Conservation (phyloP, 305 asterid genomes). For the Fraxinus ornus region DNA sequence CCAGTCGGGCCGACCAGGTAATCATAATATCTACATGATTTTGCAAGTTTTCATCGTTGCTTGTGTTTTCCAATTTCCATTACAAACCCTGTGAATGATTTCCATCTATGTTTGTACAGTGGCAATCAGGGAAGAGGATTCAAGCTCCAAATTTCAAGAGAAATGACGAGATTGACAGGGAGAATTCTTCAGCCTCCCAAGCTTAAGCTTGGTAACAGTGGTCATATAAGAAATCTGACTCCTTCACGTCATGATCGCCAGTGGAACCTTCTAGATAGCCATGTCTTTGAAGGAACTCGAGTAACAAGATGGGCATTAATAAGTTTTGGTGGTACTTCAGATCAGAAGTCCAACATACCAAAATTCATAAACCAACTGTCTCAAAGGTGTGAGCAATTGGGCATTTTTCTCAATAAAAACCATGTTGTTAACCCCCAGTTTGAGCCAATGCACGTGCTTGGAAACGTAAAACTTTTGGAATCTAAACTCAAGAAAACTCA, state of each 20-base stretch:
- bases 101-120: slow-evolving; percentile 35
- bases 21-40: slow-evolving; percentile 5
- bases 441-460: slow-evolving; percentile 81
- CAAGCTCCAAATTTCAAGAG: slow-evolving; percentile 59
- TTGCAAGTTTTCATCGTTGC: neutral
- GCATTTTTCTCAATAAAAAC: slow-evolving; percentile 63
- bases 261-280: slow-evolving; percentile 91
- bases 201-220: slow-evolving; percentile 83
- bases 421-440: slow-evolving; percentile 55
- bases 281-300: slow-evolving; percentile 76
- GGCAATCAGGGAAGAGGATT: slow-evolving; percentile 69
- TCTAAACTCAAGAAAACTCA: slow-evolving; percentile 65
- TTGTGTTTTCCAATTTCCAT: neutral
- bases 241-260: slow-evolving; percentile 84
- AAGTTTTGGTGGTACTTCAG: slow-evolving; percentile 79
- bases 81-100: neutral
- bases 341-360: slow-evolving; percentile 59
- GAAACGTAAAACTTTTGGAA: slow-evolving; percentile 64
- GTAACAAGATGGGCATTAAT: slow-evolving; percentile 78
- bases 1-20: slow-evolving; percentile 88
- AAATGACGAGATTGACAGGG: slow-evolving; percentile 77
- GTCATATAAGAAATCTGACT: slow-evolving; percentile 63
- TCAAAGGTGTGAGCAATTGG: slow-evolving; percentile 73
- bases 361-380: slow-evolving; percentile 69
- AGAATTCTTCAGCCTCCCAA: slow-evolving; percentile 90